These are phyloP conservation scores for Nigrospora osmanthi DNA, from an alignment of 2,329 filamentous ascomycete genomes.

Conservation along the genomic window DNA sequence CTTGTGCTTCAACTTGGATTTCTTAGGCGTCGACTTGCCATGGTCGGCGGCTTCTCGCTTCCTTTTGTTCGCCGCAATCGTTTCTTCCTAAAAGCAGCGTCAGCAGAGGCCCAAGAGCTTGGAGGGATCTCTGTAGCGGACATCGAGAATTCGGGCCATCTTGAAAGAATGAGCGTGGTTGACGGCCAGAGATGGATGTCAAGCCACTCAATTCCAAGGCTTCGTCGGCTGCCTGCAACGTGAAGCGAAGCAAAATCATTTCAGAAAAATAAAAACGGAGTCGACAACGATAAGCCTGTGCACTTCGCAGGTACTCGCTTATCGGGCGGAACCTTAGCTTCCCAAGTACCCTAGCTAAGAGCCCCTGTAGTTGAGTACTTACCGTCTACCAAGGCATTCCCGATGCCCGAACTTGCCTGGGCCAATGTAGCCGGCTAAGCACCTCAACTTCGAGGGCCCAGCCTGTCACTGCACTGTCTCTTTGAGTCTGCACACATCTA, in stretches of 20 bases:
- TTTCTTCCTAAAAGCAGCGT: conserved; percentile 16
- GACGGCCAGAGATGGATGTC: no score
- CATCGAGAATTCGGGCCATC: conserved; percentile 15
- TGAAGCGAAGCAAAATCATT: background rate
- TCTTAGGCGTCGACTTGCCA: conserved; percentile 27
- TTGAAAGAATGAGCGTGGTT: conserved; percentile 1
- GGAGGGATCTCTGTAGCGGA: background rate
- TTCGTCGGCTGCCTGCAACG: no score
- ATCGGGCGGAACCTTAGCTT: background rate
- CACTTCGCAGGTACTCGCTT: background rate
- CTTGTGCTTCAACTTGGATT: conserved; percentile 7
- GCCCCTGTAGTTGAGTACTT: no score
- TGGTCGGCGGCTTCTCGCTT: conserved; percentile 37
- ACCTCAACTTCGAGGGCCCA: no score
- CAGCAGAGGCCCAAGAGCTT: background rate
- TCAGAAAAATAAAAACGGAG: conserved; percentile 1
- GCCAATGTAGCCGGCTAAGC: background rate
- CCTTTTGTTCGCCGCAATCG: conserved; percentile 32
- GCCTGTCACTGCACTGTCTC: no score
- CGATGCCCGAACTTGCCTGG: no score
- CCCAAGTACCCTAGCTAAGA: background rate
- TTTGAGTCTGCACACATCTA: no score
- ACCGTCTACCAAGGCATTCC: no score
- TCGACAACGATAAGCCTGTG: background rate
- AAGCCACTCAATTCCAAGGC: no score